Base-by-base conservation (phyloP, 768 basidiomycete genomes). In the Exidia glandulosa region DNA sequence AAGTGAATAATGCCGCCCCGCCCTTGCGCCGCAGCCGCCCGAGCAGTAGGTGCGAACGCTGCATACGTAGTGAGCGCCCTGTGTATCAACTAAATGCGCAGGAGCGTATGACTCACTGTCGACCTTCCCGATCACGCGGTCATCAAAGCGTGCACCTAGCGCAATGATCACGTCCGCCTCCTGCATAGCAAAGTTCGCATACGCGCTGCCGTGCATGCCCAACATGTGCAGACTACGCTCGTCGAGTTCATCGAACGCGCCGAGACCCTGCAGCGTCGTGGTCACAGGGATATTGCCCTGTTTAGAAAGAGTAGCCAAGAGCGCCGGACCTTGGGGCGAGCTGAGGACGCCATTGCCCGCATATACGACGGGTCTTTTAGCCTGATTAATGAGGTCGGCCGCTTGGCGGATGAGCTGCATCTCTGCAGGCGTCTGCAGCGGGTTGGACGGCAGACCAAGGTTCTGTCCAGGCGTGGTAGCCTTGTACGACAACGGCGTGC, bases 1-100 rank as follows among this genome's bases (percentile, higher is more conserved):
- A 99, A 98, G 76, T 99, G 96, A 69, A 99, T 96, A 76, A 99
- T 94, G 33, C 96, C 96, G 12, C 96, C 96, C 1, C 84, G 82
- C 50, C 94, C 91, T 65, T 86, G 80, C 0, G 80, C 75, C 2
- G 94, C 93, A 5, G 96, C 96, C 5, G 86, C 86, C 55, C 79
- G 79, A 0, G 96, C 95, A 13, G 85, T 89, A 31, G 96, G 96
- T 0, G 94, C 96, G 66, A 98, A 99, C 1, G 82, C 73, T 74
- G 59, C 3, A 36, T 2, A 50, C 62, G 32, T 4, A 23, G 47
- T 2, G 41, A 27, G 32, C 16, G n/a, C 19, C 19, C n/a, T n/a
- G n/a, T n/a, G n/a, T n/a, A 31, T 48, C 31, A 52, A 23, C 58
- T 30, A 23, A 56, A 41, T 19, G 27, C 27, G 45, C 25, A 48